These are phyloP conservation scores for Ocimum tenuiflorum DNA, from an alignment of 257 asterid species.

Conservation along the genomic window DNA sequence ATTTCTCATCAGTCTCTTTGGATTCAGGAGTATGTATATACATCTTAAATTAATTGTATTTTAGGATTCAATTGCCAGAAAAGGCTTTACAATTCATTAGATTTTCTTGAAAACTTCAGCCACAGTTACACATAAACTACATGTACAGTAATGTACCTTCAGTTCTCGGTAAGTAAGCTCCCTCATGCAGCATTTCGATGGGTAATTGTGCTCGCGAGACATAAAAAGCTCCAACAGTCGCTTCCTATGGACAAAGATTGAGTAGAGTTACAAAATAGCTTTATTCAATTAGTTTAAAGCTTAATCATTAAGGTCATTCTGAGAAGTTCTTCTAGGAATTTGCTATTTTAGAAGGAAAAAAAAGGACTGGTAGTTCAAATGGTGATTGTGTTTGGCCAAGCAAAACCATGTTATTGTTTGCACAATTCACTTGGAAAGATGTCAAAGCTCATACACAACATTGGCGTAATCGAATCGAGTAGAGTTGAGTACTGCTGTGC, in stretches of 20 bases:
- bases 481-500: too few relatives aligned
- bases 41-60: background rate
- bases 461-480: too few relatives aligned
- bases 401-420: background rate
- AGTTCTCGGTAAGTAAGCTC: slow-evolving; percentile 53
- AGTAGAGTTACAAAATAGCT: slow-evolving; percentile 4
- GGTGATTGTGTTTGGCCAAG: background rate
- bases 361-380: background rate
- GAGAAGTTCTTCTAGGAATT: background rate
- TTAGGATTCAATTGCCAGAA: background rate
- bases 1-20: background rate
- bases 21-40: background rate
- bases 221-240: slow-evolving; percentile 49
- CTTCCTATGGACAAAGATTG: slow-evolving; percentile 40
- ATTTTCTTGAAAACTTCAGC: background rate
- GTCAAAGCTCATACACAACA: background rate
- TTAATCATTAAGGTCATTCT: background rate
- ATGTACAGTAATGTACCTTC: slow-evolving; percentile 42
- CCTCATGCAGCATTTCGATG: slow-evolving; percentile 19
- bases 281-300: slow-evolving; percentile 1
- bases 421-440: background rate
- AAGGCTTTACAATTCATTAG: background rate
- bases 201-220: slow-evolving; percentile 31
- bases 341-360: background rate
- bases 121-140: background rate